Conservation (phyloP, 1,139 yeast species). For the Saccharomycopsis phalli region DNA sequence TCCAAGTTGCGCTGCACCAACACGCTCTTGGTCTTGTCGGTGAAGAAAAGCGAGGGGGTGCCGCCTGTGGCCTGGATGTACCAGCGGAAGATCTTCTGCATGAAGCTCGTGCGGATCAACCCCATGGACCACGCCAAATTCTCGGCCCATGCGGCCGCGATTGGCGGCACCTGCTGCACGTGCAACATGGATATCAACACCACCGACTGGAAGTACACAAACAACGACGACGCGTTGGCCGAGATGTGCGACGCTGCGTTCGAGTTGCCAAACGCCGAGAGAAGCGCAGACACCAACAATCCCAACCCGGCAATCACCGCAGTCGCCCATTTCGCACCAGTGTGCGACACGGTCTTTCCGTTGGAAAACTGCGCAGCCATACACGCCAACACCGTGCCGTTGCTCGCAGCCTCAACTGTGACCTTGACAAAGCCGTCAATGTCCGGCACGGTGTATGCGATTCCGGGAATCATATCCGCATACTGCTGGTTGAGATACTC, state of each 20-base stretch:
- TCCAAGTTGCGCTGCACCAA: constrained; percentile 48
- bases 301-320: constrained; percentile 76
- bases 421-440: constrained; percentile 66
- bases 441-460: constrained; percentile 69
- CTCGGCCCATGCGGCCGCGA: constrained; percentile 74
- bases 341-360: constrained; percentile 67
- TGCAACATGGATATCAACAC: constrained; percentile 65
- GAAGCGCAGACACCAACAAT: constrained; percentile 54
- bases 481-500: constrained; percentile 43
- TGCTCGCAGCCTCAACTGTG: constrained; percentile 28
- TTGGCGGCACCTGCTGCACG: constrained; percentile 69
- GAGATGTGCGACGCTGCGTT: constrained; percentile 72
- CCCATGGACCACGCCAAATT: constrained; percentile 93
- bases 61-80: constrained; percentile 97
- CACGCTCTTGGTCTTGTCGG: constrained; percentile 35
- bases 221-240: constrained; percentile 65
- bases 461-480: constrained; percentile 51
- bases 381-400: constrained; percentile 45
- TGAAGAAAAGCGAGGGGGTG: constrained; percentile 59
- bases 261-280: constrained; percentile 69
- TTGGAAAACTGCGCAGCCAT: constrained; percentile 61
- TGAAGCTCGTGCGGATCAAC: constrained; percentile 66
- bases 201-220: constrained; percentile 69
- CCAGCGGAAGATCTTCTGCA: constrained; percentile 88
- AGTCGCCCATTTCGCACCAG: constrained; percentile 78